Evolutionary conservation across 768 basidiomycete species (phyloP), one percentile per base, ranked within the genome.

Genomic region (Trametes villosa): DNA sequence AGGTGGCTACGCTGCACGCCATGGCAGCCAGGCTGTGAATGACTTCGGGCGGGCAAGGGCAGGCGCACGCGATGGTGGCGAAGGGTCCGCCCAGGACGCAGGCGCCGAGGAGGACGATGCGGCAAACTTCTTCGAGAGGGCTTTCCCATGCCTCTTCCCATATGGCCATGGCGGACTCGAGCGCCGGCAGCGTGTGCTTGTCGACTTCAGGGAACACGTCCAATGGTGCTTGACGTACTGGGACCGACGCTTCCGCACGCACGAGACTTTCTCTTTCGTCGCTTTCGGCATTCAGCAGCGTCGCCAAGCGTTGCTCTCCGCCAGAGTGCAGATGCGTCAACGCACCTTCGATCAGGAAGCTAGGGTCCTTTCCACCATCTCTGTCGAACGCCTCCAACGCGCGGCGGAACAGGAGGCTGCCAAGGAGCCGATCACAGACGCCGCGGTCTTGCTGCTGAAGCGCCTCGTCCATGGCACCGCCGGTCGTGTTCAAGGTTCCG

Each of bases 351-450:
- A 64, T 4, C 3, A 22, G 4, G 65, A 77, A 9, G 64, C 66
- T 7, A 24, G 49, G 0, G 24, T 70, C 0, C 59, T 79, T 1
- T 24, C 59, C 0, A 53, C 69, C 0, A 45, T 81, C 0, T 77
- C 64, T 0, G 57, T 66, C 4, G 52, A 66, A 2, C 71, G 78
- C 22, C 51, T 82, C 11, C 17, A 65, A 1, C 12, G 60, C n/a
- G 79, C 79, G 0, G 69, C 64, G 20, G 33, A 65, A n/a, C 78
- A 81, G 64, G 78, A 80, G 53, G 59, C 44, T 18, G 1, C 27
- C 0, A 9, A 41, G 11, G 11, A 24, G 24, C 60, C 63, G 5
- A n/a, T n/a, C n/a, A 52, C 61, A 1, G 48, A 67, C 26, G 50
- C 57, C 33, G 60, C 60, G 7, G 58, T 68, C 7, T 24, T 27